These are phyloP conservation scores for Hypoxylon rickii DNA, from an alignment of 495 filamentous ascomycete species.

Conservation along the genomic window DNA sequence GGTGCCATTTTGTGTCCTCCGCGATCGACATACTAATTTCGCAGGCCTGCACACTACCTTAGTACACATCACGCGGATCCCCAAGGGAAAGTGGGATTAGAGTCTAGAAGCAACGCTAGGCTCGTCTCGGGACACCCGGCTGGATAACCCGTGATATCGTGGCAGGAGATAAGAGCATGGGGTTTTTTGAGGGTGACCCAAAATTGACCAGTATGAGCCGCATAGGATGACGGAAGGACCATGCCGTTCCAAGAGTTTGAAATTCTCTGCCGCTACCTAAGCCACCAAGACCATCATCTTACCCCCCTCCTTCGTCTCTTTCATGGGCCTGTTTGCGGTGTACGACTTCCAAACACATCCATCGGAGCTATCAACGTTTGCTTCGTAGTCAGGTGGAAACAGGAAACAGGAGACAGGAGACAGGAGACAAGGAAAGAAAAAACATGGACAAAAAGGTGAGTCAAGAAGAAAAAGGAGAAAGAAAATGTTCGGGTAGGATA, in stretches of 20 bases:
- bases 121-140: constrained; percentile 29
- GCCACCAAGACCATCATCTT: constrained; percentile 9
- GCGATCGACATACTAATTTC: constrained; percentile 33
- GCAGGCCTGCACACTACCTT: background rate
- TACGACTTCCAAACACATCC: constrained; percentile 2
- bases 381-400: background rate
- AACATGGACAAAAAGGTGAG: background rate
- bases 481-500: background rate
- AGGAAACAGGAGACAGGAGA: background rate
- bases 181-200: constrained; percentile 10
- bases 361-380: background rate
- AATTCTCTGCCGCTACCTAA: constrained; percentile 25
- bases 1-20: constrained; percentile 1
- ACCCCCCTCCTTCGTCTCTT: constrained; percentile 5
- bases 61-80: constrained; percentile 16
- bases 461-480: background rate
- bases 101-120: constrained; percentile 34
- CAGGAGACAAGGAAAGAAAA: constrained; percentile 4
- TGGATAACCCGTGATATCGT: constrained; percentile 23
- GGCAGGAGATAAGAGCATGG: constrained; percentile 26
- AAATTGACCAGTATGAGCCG: constrained; percentile 29
- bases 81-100: constrained; percentile 10
- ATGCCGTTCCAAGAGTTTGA: constrained; percentile 19
- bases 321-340: constrained; percentile 16
- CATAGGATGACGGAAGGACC: constrained; percentile 16